phyloP scores from a whole-genome alignment of 1,139 yeast species.

The Suhomyces panamericanus region DNA sequence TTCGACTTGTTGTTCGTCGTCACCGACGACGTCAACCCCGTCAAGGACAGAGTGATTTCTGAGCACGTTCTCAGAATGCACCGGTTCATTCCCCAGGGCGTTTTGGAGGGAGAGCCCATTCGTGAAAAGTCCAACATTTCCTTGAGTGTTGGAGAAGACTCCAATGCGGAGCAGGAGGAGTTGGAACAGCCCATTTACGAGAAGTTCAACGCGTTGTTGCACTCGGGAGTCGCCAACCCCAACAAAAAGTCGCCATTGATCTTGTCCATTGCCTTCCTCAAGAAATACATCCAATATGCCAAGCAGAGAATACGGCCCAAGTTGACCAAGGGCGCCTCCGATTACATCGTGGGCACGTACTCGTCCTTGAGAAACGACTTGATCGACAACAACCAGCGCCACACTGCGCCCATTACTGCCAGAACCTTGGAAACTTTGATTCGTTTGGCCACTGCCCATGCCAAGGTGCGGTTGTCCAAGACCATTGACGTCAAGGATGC shows the following conservation, averaged over 20 bases:
- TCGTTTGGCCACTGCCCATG: constrained; percentile 96
- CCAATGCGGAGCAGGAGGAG: constrained; percentile 45
- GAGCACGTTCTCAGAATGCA: constrained; percentile 97
- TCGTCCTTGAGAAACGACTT: constrained; percentile 83
- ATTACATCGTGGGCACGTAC: constrained; percentile 77
- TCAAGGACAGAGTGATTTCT: constrained; percentile 80
- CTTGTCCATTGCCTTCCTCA: constrained; percentile 79
- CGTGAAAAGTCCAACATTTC: constrained; percentile 72
- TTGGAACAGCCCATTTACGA: constrained; percentile 67
- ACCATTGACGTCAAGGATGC: constrained; percentile 80
- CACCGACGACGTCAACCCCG: constrained; percentile 89
- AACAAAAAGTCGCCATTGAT: constrained; percentile 57
- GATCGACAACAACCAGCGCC: constrained; percentile 66
- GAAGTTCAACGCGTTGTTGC: constrained; percentile 78
- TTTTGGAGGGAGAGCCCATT: constrained; percentile 91
- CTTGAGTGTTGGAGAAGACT: constrained; percentile 77
- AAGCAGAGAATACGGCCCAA: constrained; percentile 85
- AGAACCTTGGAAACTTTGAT: constrained; percentile 96
- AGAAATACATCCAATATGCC: constrained; percentile 92
- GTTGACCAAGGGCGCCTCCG: constrained; percentile 75
- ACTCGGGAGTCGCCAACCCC: constrained; percentile 63
- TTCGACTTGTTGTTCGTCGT: constrained; percentile 94
- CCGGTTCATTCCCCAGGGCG: constrained; percentile 84
- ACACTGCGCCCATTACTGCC: constrained; percentile 95
- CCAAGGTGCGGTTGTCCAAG: constrained; percentile 83